A percentile compares a stretch with the other conserved stretches of the same genome.
Conservation (phyloP, 2,329 filamentous ascomycete species). For the Hyphodiscus sp. region DNA sequence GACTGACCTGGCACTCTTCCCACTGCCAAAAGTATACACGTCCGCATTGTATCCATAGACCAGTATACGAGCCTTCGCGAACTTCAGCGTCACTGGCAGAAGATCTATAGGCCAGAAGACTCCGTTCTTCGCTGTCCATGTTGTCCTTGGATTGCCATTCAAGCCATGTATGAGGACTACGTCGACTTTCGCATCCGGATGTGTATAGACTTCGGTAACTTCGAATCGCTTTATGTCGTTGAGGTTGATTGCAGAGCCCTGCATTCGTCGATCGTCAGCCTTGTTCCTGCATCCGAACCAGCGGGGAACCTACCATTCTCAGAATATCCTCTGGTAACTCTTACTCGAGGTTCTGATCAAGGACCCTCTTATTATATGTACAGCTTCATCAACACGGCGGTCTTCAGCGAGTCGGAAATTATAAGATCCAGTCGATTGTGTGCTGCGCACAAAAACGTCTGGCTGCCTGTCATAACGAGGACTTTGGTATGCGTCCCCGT, state of each 20-base stretch:
- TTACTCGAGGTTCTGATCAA: neutral
- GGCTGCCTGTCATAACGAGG: neutral
- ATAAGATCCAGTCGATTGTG: neutral
- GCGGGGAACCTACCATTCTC: neutral
- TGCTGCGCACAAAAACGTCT: neutral
- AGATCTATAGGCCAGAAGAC: slow-evolving; percentile 66
- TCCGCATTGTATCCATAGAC: slow-evolving; percentile 73
- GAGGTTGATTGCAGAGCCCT: slow-evolving; percentile 43
- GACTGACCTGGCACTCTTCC: slow-evolving; percentile 33
- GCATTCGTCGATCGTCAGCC: neutral
- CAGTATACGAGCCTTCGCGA: slow-evolving; percentile 55
- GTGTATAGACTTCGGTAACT: slow-evolving; percentile 51
- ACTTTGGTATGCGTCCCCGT: neutral
- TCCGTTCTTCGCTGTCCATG: slow-evolving; percentile 49
- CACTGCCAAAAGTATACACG: slow-evolving; percentile 40
- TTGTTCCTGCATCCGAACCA: neutral
- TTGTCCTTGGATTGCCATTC: slow-evolving; percentile 58
- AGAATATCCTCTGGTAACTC: neutral
- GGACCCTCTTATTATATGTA: neutral
- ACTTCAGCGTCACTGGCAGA: slow-evolving; percentile 52
- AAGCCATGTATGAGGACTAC: slow-evolving; percentile 67
- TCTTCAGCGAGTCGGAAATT: neutral
- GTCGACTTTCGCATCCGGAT: slow-evolving; percentile 53
- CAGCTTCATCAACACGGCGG: neutral
- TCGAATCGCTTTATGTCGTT: slow-evolving; percentile 47